phyloP scores from a whole-genome alignment of 495 filamentous ascomycete species.

The Trichoderma erinaceum region DNA sequence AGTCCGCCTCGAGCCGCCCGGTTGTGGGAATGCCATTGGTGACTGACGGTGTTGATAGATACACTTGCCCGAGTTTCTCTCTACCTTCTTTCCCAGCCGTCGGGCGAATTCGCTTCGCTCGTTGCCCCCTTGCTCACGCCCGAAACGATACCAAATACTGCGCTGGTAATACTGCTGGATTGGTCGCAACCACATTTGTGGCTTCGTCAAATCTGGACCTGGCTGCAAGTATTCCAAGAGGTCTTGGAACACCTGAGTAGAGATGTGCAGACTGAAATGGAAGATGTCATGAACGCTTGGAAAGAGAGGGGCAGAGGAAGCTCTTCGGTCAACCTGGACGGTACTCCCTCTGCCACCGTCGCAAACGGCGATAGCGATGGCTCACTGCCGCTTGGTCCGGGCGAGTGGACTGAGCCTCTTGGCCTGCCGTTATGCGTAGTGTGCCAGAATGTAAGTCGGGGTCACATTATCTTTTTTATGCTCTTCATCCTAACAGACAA shows the following conservation, averaged over 20 bases:
- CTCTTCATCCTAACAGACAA: constrained; percentile 25
- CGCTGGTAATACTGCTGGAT: constrained; percentile 83
- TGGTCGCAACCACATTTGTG: constrained; percentile 92
- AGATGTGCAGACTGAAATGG: constrained; percentile 72
- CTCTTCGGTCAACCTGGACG: constrained; percentile 43
- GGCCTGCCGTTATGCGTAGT: constrained; percentile 88
- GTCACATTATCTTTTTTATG: too few relatives aligned
- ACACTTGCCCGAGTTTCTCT: constrained; percentile 86
- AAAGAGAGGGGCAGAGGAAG: constrained; percentile 51
- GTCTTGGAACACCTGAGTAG: constrained; percentile 68
- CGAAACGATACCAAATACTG: constrained; percentile 76
- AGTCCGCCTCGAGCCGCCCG: constrained; percentile 16
- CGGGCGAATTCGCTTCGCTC: constrained; percentile 74
- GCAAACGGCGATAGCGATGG: constrained; percentile 52
- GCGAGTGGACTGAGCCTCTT: constrained; percentile 90
- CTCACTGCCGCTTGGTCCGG: constrained; percentile 73
- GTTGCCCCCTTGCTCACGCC: constrained; percentile 80
- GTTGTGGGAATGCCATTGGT: constrained; percentile 12
- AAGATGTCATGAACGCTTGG: constrained; percentile 69
- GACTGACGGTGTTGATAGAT: constrained; percentile 45
- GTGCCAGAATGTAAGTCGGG: constrained; percentile 71
- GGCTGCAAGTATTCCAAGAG: constrained; percentile 73
- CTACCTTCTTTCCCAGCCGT: constrained; percentile 79
- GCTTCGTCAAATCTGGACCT: constrained; percentile 79
- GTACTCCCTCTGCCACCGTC: constrained; percentile 31